Base-by-base conservation (phyloP, 2,329 filamentous ascomycete genomes). In the Mycosphaerella sp. region DNA sequence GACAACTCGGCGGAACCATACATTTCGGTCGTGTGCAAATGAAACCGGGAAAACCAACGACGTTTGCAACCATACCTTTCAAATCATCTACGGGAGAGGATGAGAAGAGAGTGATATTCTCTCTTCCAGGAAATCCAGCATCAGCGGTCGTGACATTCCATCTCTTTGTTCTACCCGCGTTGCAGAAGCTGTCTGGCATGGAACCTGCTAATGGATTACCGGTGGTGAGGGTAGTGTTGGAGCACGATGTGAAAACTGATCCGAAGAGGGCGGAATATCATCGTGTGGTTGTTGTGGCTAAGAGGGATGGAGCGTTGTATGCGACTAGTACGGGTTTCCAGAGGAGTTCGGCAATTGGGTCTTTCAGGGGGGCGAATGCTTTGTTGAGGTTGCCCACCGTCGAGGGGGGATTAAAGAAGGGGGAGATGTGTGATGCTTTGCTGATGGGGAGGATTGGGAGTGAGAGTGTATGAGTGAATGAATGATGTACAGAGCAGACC, bases 41-140 rank as follows among this genome's bases (percentile, higher is more conserved):
- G 93, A 98, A 98, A 73, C 93, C 93, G 0, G 93, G 93, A 4
- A 98, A 97, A 70, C 93, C 93, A 2, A 96, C 90, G 0, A 98
- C 93, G 0, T 98, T 98, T 68, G 93, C 93, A 2, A 96, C 89
- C 0, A 79, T 97, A 0, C 84, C 87, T 0, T 73, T 79, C 64
- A 84, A 84, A 58, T 44, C 58, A 50, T 64, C 67, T 41, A 53
- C 61, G 12, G 80, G 82, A 16, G 73, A 79, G 36, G 77, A 82
- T 41, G 70, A 80, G n/a, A 73, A 72, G 1, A 89, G 87, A 65
- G 77, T 85, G 52, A 81, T 98, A 58, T 98, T 98, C 71, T 87
- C 88, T 0, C 77, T 98, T 0, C 93, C 93, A 0, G 93, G 93
- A 0, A 98, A 98, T 66, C 93, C 93, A 0, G 93, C 91, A 1